Evolutionary conservation across 2,329 filamentous ascomycete species (phyloP), one percentile per base, ranked within the genome.

Genomic region (Cordyceps farinosa): DNA sequence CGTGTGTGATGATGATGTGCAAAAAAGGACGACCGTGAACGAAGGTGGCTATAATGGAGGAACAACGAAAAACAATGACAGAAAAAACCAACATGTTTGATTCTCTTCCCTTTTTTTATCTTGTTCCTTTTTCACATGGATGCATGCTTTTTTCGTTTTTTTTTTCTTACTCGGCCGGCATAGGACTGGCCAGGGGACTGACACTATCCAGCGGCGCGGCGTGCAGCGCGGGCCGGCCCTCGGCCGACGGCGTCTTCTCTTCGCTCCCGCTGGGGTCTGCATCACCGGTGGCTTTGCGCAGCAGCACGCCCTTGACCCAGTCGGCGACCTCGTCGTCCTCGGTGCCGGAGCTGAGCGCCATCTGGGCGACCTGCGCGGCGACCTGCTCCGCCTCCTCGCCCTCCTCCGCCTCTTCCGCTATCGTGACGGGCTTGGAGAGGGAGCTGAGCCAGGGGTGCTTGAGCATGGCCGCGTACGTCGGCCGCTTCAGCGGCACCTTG

Each of bases 401-500:
- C 40, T 89, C 87, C 71, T 91, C 89, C 17, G 85, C 84, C 70
- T 87, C 88, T 74, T 91, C 88, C 0, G 83, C 77, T 65, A 92
- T 91, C 1, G 87, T 90, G n/a, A 87, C 83, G 2, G 91, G 91
- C 68, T 92, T 90, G 66, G 88, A 85, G 44, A 97, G 80, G 1
- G 86, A 82, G 9, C 87, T 83, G 5, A 99, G 83, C 95, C 95
- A 99, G 34, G 91, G 87, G 72, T 98, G 94, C 70, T 91, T 87
- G 11, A 99, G 83, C 5, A 99, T 84, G 82, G 91, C 92, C 58
- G 89, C 87, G 73, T 99, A 99, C 0, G 90, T 95, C n/a, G 93
- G 94, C n/a, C 95, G 87, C 65, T 96, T 85, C 69, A 91, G 90
- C 9, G 95, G 91, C 29, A 91, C 90, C 76, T 99, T 99, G 80